Conservation (phyloP, 495 filamentous ascomycete genomes). For the Hyphodiscus hymeniophilus region DNA sequence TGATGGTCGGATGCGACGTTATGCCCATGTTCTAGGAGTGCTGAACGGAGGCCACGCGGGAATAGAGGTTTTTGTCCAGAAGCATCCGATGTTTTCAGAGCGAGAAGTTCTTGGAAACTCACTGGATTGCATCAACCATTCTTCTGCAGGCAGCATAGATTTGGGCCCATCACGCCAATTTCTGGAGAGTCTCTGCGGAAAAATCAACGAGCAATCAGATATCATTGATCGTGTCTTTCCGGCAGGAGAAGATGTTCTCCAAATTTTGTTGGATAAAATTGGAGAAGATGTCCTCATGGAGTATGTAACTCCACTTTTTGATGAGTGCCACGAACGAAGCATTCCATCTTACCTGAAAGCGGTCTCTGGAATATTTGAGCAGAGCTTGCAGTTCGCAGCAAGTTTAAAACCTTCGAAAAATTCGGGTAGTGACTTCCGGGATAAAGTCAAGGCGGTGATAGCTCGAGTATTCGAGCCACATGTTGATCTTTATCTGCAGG, state of each 20-base stretch:
- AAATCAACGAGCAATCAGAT: constrained; percentile 76
- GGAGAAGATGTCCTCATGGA: constrained; percentile 79
- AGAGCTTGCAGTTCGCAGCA: constrained; percentile 67
- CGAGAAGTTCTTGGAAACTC: constrained; percentile 66
- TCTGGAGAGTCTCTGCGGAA: constrained; percentile 61
- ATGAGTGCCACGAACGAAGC: constrained; percentile 74
- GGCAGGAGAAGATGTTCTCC: constrained; percentile 58
- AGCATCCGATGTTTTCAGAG: constrained; percentile 71
- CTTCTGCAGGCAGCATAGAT: constrained; percentile 50
- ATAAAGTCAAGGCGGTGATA: constrained; percentile 51
- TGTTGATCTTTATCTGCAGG: constrained; percentile 84
- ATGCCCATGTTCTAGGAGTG: constrained; percentile 73
- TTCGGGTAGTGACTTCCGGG: constrained; percentile 45
- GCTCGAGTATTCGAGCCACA: constrained; percentile 79
- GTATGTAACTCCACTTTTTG: constrained; percentile 78
- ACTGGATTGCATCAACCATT: constrained; percentile 71
- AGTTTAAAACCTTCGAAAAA: constrained; percentile 50
- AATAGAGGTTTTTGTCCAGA: constrained; percentile 78
- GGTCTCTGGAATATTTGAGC: constrained; percentile 79
- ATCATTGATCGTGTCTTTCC: constrained; percentile 86
- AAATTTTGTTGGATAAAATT: constrained; percentile 72
- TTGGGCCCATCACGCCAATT: constrained; percentile 73
- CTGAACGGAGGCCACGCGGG: constrained; percentile 76
- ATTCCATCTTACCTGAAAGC: constrained; percentile 78
- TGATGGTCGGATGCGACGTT: constrained; percentile 78